Evolutionary conservation across 2,329 filamentous ascomycete genomes (phyloP), one percentile per base, ranked within the genome.

Genomic region (Aspergillus tubingensis): DNA sequence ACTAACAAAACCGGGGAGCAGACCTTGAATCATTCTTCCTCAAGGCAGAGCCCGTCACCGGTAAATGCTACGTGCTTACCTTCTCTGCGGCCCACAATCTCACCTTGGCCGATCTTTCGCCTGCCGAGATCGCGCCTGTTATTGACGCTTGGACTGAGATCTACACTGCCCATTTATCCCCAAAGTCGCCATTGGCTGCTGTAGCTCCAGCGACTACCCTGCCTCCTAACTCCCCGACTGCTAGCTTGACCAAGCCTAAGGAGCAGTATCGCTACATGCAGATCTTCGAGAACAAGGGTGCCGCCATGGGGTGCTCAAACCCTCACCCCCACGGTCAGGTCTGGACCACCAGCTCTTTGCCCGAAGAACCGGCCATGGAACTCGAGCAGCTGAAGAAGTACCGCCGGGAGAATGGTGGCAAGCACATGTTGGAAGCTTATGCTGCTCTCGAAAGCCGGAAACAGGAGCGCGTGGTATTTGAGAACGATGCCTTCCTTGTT

Each of bases 231-330:
- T 77, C 79, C 21, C 76, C 80, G 8, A 76, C 80, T 11, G 74
- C 79, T 21, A 72, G 71, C 52, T 73, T 84, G 17, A 67, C 79
- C 7, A 78, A 79, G 27, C 89, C 92, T 4, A 86, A 83, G 54
- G 85, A 90, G 56, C 91, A 96, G 77, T 92, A 96, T 70, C 87
- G 90, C 57, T 98, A 96, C 79, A 97, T 99, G 93, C 95, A 99
- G 75, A 98, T 99, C 65, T 99, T 99, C 65, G 95, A 99, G 80
- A 99, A 99, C 82, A 99, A 99, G 79, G 95, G 95, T 54, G 88
- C 91, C 1, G 92, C 94, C 10, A 99, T 99, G 95, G 95, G 95
- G 54, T 99, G 95, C 81, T 98, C 94, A 1, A 99, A 99, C 76
- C 95, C 95, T 0, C 95, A 99, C 76, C 95, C 95, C 0, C 95